Conservation (phyloP, 2,329 filamentous ascomycete species). For the Pezicula neosporulosa region DNA sequence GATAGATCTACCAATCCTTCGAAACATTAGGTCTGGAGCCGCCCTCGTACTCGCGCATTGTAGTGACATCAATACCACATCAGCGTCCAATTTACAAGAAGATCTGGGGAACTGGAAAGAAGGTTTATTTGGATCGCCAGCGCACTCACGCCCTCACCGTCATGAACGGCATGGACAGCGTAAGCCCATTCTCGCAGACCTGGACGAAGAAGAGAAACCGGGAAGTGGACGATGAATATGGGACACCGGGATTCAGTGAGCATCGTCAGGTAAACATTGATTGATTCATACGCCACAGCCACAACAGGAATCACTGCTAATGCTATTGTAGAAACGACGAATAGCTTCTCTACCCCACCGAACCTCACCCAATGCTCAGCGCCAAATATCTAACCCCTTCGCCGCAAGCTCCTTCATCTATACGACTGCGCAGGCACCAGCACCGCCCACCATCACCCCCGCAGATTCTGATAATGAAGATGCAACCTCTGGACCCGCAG, state of each 20-base stretch:
- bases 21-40: too few species aligned
- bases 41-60: too few species aligned
- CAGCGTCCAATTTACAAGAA: too few species aligned
- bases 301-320: constrained; percentile 2
- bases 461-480: constrained; percentile 27
- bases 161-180: neutral
- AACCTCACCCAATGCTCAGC: constrained; percentile 17
- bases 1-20: too few species aligned
- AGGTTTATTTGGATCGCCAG: too few species aligned
- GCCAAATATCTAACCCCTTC: constrained; percentile 14
- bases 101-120: too few species aligned
- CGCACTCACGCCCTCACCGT: too few species aligned
- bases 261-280: constrained; percentile 24
- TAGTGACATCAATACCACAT: too few species aligned
- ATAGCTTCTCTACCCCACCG: constrained; percentile 25
- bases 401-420: constrained; percentile 12
- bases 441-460: constrained; percentile 27
- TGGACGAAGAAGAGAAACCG: constrained; percentile 23
- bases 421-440: constrained; percentile 9
- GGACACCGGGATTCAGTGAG: constrained; percentile 23
- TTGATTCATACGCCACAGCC: neutral
- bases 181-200: constrained; percentile 15
- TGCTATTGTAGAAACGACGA: constrained; percentile 25
- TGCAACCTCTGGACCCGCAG: constrained; percentile 12
- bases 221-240: constrained; percentile 24